These are phyloP conservation scores for Eucalyptus globulus DNA, from an alignment of 345 rosid species.

Conservation along the genomic window DNA sequence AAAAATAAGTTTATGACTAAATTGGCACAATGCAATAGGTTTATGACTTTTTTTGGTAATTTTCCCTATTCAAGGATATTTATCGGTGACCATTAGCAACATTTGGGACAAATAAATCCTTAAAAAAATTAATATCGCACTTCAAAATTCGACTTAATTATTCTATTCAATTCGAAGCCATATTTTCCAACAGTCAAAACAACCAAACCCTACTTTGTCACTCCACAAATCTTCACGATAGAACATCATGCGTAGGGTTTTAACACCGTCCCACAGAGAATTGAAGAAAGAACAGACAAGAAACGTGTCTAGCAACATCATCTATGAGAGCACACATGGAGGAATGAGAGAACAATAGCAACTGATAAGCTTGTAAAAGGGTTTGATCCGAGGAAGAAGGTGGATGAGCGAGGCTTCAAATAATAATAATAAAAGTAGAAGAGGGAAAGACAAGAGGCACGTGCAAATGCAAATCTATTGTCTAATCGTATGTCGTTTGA, in stretches of 20 bases:
- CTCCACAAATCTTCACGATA: background rate
- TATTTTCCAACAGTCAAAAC: background rate
- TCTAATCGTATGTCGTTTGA: background rate
- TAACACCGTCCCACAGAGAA: background rate
- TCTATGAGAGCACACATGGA: background rate
- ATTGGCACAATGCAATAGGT: no score
- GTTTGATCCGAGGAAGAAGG: background rate
- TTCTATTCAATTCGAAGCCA: no score
- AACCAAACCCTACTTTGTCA: background rate
- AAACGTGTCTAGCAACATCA: background rate
- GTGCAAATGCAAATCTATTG: background rate
- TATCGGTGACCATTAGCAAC: no score
- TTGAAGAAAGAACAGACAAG: background rate
- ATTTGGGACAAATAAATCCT: no score
- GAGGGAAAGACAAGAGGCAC: background rate
- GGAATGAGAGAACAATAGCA: background rate
- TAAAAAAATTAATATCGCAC: no score
- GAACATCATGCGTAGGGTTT: background rate
- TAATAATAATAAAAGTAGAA: background rate
- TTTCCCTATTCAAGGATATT: no score
- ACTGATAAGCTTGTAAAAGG: background rate
- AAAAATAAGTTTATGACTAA: no score
- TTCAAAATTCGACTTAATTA: no score
- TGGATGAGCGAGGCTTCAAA: background rate
- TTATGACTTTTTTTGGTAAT: no score